Evolutionary conservation across 371 early-diverging fungal species (phyloP).

Genomic region (Phascolomyces articulosus): DNA sequence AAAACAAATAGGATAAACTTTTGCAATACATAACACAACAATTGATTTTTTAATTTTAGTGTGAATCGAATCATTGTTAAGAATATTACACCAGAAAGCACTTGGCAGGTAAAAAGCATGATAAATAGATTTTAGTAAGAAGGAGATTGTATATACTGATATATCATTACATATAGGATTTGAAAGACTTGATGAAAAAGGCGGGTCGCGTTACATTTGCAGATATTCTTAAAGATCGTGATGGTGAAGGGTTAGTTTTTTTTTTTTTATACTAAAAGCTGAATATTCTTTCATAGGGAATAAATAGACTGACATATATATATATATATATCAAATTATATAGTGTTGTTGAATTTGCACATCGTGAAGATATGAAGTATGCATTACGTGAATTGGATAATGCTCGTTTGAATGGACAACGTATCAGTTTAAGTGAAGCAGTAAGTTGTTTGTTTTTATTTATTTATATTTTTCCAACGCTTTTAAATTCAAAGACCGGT

Average conservation of each 20-base stretch:
- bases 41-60: neutral
- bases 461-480: too few species aligned
- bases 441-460: conserved; percentile 40
- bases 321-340: neutral
- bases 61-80: conserved; percentile 63
- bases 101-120: conserved; percentile 69
- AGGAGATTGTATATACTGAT: neutral
- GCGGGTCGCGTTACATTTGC: conserved; percentile 93
- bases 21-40: neutral
- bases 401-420: conserved; percentile 80
- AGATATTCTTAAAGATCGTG: conserved; percentile 79
- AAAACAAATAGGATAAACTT: neutral
- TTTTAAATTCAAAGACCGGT: neutral
- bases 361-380: conserved; percentile 76
- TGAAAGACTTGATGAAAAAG: conserved; percentile 92
- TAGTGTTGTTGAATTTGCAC: conserved; percentile 87
- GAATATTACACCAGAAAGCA: conserved; percentile 66
- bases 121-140: neutral
- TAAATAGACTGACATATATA: too few species aligned
- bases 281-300: too few species aligned
- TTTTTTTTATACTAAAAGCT: too few species aligned
- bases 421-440: conserved; percentile 67
- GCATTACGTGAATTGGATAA: conserved; percentile 84
- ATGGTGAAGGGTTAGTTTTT: conserved; percentile 80
- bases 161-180: conserved; percentile 65